Conservation (phyloP, 1,284 basidiomycete species). For the Xanthoconium separans region DNA sequence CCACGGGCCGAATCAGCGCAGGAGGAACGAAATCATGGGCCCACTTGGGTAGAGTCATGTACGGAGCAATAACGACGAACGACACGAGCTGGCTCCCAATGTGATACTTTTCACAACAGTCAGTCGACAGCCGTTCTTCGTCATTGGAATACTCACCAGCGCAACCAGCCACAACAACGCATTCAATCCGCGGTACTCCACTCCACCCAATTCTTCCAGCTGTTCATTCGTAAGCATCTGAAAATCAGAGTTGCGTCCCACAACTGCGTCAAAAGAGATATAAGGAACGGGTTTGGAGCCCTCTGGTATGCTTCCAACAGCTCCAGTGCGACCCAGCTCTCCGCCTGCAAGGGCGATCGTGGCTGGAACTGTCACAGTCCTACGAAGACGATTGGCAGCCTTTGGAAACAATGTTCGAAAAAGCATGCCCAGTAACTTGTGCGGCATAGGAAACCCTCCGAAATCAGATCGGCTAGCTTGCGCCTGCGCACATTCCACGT, state of each 20-base stretch:
- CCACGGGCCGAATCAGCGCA: constrained; percentile 51
- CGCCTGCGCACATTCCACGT: constrained; percentile 10
- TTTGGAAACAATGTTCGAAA: constrained; percentile 59
- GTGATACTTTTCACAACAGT: constrained; percentile 56
- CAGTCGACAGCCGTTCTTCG: neutral
- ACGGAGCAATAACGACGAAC: constrained; percentile 78
- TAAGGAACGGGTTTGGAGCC: constrained; percentile 70
- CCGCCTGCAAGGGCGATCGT: constrained; percentile 60
- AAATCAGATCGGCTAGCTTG: constrained; percentile 51
- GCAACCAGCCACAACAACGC: constrained; percentile 77
- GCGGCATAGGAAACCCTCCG: constrained; percentile 89
- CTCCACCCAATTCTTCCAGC: constrained; percentile 89
- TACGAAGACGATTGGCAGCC: constrained; percentile 49
- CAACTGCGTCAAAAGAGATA: constrained; percentile 81
- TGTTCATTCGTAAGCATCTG: constrained; percentile 78
- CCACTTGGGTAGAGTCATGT: constrained; percentile 61
- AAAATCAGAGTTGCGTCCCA: constrained; percentile 90
- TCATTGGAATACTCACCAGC: constrained; percentile 38
- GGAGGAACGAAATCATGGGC: constrained; percentile 54
- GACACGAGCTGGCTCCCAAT: constrained; percentile 63
- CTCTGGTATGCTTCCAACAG: constrained; percentile 26
- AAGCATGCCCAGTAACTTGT: constrained; percentile 50
- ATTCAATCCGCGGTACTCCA: constrained; percentile 90
- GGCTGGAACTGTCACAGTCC: constrained; percentile 72
- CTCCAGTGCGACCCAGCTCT: constrained; percentile 24